Base-by-base conservation (phyloP, 495 filamentous ascomycete species). In the Penicillium parvum region DNA sequence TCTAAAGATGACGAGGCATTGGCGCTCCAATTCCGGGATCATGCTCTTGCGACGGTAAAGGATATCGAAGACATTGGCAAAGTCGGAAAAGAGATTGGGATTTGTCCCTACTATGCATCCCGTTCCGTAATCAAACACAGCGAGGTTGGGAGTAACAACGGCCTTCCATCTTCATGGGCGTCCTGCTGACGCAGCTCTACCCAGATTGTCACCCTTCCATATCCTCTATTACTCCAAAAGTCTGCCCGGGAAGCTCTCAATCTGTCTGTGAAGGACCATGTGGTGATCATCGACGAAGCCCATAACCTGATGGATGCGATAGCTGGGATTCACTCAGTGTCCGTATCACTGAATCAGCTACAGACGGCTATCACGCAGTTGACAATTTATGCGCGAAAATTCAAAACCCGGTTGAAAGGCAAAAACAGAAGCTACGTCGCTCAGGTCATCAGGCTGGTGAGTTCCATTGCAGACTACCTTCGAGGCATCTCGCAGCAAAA, bases 241-340 rank as follows among this genome's bases (percentile, higher is more conserved):
- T 90, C 86, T 19, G 91, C 92, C 4, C 74, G 92, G 30, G 90
- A 97, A 43, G 88, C 92, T 4, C 75, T 98, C 3, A 81, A 82
- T 22, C 75, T 98, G 15, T 92, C 86, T 20, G 64, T 98, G 7
- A 89, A 90, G 52, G 84, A 79, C 5, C 90, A 96, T 60, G 74
- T 97, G 2, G 78, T 98, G 16, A 85, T 98, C 30, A 87, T 98
- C 49, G 92, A 98, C 54, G 92, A 98, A 68, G 92, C 94, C 1
- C 92, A 98, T 58, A 98, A 98, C 59, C 76, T 98, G 21, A 96
- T 96, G 82, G 90, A 96, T 61, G 86, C 91, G 2, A 90, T 98
- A 32, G 77, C 87, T 1, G 83, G 80, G 16, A 91, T 96, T 37
- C 79, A 97, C 57, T 94, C 92, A 1, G 77, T 87, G 4, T 77